Evolutionary conservation across 1,284 basidiomycete species (phyloP).

Genomic region (Cryptococcus sp.): DNA sequence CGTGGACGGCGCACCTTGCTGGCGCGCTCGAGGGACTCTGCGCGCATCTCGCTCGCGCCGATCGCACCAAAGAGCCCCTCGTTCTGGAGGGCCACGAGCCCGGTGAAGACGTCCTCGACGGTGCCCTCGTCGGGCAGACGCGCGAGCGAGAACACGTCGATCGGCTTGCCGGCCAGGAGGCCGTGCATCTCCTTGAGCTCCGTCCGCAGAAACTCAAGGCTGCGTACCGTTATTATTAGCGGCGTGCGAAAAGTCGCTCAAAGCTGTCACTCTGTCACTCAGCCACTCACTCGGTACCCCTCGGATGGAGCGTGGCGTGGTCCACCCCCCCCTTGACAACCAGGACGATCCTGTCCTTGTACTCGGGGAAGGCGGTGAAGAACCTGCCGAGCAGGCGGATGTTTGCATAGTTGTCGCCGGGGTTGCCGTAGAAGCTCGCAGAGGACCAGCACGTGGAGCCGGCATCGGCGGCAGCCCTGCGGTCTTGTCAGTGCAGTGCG

Average conservation of each 20-base stretch:
- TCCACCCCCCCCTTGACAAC: conserved; percentile 55
- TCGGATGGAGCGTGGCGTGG: conserved; percentile 2
- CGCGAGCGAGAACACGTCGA: conserved; percentile 52
- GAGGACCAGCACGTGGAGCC: conserved; percentile 53
- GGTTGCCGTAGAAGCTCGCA: conserved; percentile 46
- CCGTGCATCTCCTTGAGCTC: conserved; percentile 51
- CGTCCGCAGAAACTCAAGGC: conserved; percentile 50
- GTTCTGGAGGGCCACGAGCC: conserved; percentile 25
- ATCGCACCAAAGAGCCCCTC: conserved; percentile 36
- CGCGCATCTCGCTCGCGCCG: conserved; percentile 33
- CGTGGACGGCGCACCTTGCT: conserved; percentile 20
- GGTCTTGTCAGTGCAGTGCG: neutral
- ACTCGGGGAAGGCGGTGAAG: conserved; percentile 55
- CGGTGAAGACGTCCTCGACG: conserved; percentile 23
- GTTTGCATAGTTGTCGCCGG: conserved; percentile 34
- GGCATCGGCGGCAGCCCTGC: conserved; percentile 56
- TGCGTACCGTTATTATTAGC: neutral
- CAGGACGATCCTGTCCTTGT: conserved; percentile 56
- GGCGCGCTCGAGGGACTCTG: conserved; percentile 19
- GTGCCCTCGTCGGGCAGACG: conserved; percentile 13
- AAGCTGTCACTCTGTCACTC: too few species aligned
- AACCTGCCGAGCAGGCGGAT: conserved; percentile 44
- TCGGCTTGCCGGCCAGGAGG: conserved; percentile 53
- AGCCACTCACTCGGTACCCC: conserved; percentile 13
- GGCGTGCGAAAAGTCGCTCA: neutral